A percentile compares a stretch with the other conserved stretches of the same genome.
These are phyloP conservation scores for Alnus rubra DNA, from an alignment of 306 rosid species.

Conservation along the genomic window DNA sequence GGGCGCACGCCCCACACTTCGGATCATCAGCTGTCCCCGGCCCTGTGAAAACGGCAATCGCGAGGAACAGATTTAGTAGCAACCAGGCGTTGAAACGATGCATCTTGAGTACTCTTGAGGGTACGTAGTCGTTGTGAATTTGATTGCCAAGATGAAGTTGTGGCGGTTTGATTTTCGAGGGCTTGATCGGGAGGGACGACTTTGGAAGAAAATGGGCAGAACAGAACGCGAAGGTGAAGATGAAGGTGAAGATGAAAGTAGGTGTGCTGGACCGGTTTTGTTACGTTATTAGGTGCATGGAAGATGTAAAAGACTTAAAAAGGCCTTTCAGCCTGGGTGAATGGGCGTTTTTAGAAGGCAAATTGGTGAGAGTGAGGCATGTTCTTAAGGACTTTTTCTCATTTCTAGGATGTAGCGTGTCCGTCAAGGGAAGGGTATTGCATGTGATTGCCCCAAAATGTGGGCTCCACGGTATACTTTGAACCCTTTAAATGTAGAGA, in stretches of 20 bases:
- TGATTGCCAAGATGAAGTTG: background rate
- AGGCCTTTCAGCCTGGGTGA: background rate
- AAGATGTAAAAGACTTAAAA: conserved; percentile 2
- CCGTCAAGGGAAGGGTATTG: conserved; percentile 24
- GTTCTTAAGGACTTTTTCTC: conserved; percentile 21
- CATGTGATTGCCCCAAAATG: conserved; percentile 37
- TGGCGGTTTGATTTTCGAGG: conserved; percentile 2
- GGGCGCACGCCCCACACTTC: conserved; percentile 34
- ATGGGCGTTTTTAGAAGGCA: background rate
- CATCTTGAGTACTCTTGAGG: conserved; percentile 11
- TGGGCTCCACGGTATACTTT: conserved; percentile 14
- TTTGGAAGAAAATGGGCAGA: background rate
- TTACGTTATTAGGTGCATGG: conserved; percentile 60
- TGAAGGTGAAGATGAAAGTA: conserved; percentile 17
- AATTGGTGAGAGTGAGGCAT: conserved; percentile 20
- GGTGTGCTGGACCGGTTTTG: conserved; percentile 8
- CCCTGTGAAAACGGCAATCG: conserved; percentile 19
- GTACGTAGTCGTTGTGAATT: background rate
- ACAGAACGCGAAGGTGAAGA: background rate
- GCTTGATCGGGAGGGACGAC: conserved; percentile 5
- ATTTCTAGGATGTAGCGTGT: background rate
- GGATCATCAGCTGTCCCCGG: conserved; percentile 24
- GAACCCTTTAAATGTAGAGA: background rate
- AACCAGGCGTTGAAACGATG: conserved; percentile 26
- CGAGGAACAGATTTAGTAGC: conserved; percentile 24